Percentiles rank a stretch among this genome's conserved stretches.
phyloP scores from a whole-genome alignment of 257 asterid genomes.

The Coffea eugenioides region DNA sequence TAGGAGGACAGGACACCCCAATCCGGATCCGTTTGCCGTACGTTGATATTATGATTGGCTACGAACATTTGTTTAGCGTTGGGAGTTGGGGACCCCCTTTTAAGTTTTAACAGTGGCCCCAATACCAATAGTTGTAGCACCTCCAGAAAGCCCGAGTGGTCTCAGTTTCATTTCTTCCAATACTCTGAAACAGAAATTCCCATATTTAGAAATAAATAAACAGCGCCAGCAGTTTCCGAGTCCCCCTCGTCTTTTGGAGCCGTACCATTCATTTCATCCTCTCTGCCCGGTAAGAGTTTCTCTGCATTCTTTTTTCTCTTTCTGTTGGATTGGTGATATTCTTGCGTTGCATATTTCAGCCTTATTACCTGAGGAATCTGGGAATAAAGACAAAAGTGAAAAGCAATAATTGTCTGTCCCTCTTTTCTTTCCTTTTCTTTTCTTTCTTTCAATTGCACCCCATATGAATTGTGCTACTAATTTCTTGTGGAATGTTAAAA shows the following conservation, averaged over 20 bases:
- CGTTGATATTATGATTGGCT: too few relatives aligned
- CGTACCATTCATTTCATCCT: conserved; percentile 10
- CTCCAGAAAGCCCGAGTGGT: too few relatives aligned
- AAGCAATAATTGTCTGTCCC: neutral
- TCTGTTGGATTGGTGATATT: neutral
- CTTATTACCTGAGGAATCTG: too few relatives aligned
- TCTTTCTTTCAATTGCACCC: neutral
- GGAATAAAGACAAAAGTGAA: neutral
- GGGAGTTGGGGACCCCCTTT: too few relatives aligned
- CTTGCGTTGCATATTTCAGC: neutral
- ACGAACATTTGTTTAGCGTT: too few relatives aligned
- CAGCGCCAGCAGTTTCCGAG: neutral
- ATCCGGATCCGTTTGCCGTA: too few relatives aligned
- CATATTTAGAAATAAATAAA: neutral
- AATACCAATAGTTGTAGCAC: too few relatives aligned
- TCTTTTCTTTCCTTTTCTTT: neutral
- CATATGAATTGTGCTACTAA: neutral
- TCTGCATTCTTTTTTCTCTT: neutral
- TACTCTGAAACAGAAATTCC: neutral
- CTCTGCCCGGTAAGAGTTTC: conserved; percentile 10
- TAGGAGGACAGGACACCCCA: too few relatives aligned
- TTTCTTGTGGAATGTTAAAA: neutral
- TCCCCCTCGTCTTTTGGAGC: conserved; percentile 4
- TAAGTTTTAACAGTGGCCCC: too few relatives aligned
- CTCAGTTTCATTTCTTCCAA: too few relatives aligned